Evolutionary conservation across 139 green algal genomes (phyloP), one percentile per base, ranked within the genome.

Genomic region (Ostreobium quekettii): DNA sequence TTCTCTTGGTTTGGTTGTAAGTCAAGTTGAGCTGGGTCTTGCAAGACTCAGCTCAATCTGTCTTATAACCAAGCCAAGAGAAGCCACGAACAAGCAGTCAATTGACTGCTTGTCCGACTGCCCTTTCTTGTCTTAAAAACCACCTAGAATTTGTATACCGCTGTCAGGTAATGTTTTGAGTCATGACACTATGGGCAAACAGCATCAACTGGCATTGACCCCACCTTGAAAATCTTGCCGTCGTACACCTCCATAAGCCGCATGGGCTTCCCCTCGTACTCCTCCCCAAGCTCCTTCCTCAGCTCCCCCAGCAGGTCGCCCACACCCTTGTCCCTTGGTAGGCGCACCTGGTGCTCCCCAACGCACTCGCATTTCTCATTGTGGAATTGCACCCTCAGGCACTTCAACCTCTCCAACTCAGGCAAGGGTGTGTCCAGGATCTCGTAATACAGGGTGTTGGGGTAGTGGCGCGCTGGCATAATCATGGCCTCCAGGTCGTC

Each of bases 391-490:
- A 84, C 75, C 73, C 70, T 80, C 31, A 88, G 47, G n/a, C 71
- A 82, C 46, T 83, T 88, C 19, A 86, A 67, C 70, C 74, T 67
- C 73, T 88, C 82, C 63, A 96, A 81, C 73, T 96, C 78, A 3
- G 81, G 85, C 73, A 98, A 78, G 0, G 91, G 93, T 66, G 97
- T 79, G 76, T 98, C 93, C 47, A 98, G 80, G 47, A 94, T 71
- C 76, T 98, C 92, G 48, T 95, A 98, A 75, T 93, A 98, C 35
- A 98, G 69, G 1, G 80, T 85, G 65, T 90, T 81, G 0, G 66
- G 72, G 42, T 75, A 75, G 49, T 82, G 81, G 48, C 72, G 73
- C 57, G 70, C 72, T 1, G 84, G 73, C 32, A 77, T 29, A 2
- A 92, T 80, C 83, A 94, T 91, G 48, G 86, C 78, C 26, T 77